phyloP scores from a whole-genome alignment of 352 stramenopile genomes.

The Aphanomyces astaci region DNA sequence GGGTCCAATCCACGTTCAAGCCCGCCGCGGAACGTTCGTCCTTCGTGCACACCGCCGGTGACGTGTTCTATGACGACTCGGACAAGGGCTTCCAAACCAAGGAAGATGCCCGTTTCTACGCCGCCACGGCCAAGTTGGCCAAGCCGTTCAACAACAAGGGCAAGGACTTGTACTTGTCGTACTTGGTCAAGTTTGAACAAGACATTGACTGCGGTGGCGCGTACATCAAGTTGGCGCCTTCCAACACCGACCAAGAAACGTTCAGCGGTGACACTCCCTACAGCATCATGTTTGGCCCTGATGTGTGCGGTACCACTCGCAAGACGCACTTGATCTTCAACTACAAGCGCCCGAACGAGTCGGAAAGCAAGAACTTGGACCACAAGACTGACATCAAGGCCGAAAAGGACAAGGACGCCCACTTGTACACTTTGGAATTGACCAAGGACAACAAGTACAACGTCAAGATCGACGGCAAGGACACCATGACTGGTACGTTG shows the following conservation, averaged over 20 bases:
- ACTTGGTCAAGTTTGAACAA: constrained; percentile 98
- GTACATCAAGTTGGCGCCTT: constrained; percentile 98
- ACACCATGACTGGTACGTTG: constrained; percentile 86
- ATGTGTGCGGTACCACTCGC: constrained; percentile 96
- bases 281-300: constrained; percentile 98
- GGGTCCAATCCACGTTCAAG: constrained; percentile 94
- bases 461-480: constrained; percentile 95
- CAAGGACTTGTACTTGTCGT: constrained; percentile 92
- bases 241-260: constrained; percentile 83
- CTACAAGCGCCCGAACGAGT: constrained; percentile 91
- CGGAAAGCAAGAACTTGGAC: constrained; percentile 88
- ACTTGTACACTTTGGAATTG: constrained; percentile 98
- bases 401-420: constrained; percentile 81
- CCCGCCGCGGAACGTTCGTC: constrained; percentile 86
- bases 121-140: constrained; percentile 88
- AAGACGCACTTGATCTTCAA: constrained; percentile 98
- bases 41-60: constrained; percentile 90
- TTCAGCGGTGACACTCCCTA: constrained; percentile 96
- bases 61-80: constrained; percentile 84
- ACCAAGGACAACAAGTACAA: constrained; percentile 97
- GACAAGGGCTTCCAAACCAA: constrained; percentile 94
- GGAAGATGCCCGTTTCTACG: constrained; percentile 97
- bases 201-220: constrained; percentile 97
- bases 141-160: constrained; percentile 84
- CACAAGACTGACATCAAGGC: constrained; percentile 75